Evolutionary conservation across 306 rosid species (phyloP).

Genomic region (Medicago lupulina): DNA sequence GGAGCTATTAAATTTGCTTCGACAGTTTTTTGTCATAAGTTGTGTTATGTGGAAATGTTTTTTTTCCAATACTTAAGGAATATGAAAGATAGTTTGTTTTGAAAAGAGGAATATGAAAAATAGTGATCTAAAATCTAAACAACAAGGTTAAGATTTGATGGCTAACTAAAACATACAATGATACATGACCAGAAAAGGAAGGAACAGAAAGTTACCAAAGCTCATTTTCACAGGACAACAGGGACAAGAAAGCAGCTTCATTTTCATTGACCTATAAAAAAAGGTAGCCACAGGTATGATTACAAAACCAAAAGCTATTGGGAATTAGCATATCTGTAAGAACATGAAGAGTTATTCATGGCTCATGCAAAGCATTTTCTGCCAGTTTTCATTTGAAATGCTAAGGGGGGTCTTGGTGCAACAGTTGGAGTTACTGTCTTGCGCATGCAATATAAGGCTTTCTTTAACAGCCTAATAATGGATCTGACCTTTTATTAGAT

Average conservation of each 20-base stretch:
- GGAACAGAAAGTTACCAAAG: slow-evolving; percentile 63
- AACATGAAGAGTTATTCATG: slow-evolving; percentile 19
- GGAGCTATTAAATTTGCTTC: slow-evolving; percentile 27
- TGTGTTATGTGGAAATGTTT: neutral
- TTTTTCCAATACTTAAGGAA: slow-evolving; percentile 14
- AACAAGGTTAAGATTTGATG: slow-evolving; percentile 26
- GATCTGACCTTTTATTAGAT: neutral
- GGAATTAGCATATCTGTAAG: slow-evolving; percentile 10
- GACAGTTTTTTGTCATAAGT: slow-evolving; percentile 8
- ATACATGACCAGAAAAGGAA: slow-evolving; percentile 27
- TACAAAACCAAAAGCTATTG: slow-evolving; percentile 33
- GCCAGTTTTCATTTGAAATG: slow-evolving; percentile 7
- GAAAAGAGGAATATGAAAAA: neutral
- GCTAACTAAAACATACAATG: slow-evolving; percentile 30
- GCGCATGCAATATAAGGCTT: slow-evolving; percentile 1
- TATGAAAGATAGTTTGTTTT: neutral
- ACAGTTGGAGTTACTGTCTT: slow-evolving; percentile 3
- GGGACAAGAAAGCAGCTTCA: slow-evolving; percentile 72
- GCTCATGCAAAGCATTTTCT: slow-evolving; percentile 21
- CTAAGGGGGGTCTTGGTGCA: slow-evolving; percentile 7
- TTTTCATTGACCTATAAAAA: slow-evolving; percentile 71
- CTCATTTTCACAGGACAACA: slow-evolving; percentile 63
- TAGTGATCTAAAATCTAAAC: slow-evolving; percentile 19
- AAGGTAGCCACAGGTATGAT: slow-evolving; percentile 35
- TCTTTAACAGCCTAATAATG: neutral